These are phyloP conservation scores for Aspergillus heteromorphus DNA, from an alignment of 495 filamentous ascomycete genomes.

Conservation along the genomic window DNA sequence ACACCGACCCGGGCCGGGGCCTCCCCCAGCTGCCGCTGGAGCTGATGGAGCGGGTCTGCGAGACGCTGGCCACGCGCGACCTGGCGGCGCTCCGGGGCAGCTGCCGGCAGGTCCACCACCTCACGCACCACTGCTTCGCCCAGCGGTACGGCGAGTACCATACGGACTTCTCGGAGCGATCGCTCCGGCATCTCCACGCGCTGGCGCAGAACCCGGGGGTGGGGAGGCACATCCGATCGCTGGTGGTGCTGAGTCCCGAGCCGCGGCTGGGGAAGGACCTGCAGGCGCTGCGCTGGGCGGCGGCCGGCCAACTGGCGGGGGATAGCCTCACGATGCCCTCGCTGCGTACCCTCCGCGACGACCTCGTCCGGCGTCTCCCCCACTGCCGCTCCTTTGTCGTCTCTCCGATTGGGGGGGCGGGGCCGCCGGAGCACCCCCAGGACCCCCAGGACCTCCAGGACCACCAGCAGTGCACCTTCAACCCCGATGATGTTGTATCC, in stretches of 20 bases:
- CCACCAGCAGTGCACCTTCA: too few relatives aligned
- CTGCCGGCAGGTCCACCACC: slow-evolving; percentile 2
- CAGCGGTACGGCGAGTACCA: slow-evolving; percentile 6
- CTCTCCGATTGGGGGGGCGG: slow-evolving; percentile 6
- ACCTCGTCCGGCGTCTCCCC: not conserved
- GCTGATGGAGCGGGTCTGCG: slow-evolving; percentile 8
- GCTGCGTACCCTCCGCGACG: slow-evolving; percentile 1
- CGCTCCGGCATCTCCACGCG: slow-evolving; percentile 5
- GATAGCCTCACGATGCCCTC: slow-evolving; percentile 1
- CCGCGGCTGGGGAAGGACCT: slow-evolving; percentile 6
- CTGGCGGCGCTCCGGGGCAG: slow-evolving; percentile 6
- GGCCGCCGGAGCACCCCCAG: too few relatives aligned
- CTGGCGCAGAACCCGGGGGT: slow-evolving; percentile 3
- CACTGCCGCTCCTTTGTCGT: slow-evolving; percentile 10
- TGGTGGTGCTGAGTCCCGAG: slow-evolving; percentile 9
- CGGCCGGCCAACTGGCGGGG: slow-evolving; percentile 1
- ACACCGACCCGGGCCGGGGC: not conserved
- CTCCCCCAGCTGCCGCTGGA: slow-evolving; percentile 1
- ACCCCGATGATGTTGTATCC: slow-evolving; percentile 5
- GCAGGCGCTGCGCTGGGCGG: slow-evolving; percentile 6
- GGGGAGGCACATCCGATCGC: slow-evolving; percentile 1
- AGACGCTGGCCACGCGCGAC: slow-evolving; percentile 2
- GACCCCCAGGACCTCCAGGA: too few relatives aligned
- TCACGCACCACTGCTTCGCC: slow-evolving; percentile 2
- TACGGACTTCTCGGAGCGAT: slow-evolving; percentile 3